Evolutionary conservation across 441 rosid species (phyloP).

Genomic region (Arabidopsis hybrid): DNA sequence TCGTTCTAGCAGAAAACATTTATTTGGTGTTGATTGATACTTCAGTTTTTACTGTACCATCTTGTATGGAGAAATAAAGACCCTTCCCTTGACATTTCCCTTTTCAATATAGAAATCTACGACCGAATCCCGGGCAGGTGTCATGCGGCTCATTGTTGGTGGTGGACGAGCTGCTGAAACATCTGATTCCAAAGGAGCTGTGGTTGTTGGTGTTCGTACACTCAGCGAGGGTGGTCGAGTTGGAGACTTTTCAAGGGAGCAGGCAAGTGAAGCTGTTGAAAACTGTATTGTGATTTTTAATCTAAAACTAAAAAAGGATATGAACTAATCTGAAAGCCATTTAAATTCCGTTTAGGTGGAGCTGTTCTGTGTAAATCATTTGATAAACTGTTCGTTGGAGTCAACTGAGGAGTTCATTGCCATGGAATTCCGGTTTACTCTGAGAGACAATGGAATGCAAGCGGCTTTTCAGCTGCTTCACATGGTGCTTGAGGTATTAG

Average conservation of each 20-base stretch:
- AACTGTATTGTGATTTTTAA: constrained; percentile 16
- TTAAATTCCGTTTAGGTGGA: constrained; percentile 67
- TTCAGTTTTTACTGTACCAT: constrained; percentile 14
- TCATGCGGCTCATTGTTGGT: constrained; percentile 99
- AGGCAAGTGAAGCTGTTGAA: constrained; percentile 57
- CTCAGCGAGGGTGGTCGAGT: constrained; percentile 99
- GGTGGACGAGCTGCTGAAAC: constrained; percentile 99
- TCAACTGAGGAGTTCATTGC: constrained; percentile 98
- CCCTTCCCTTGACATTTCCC: constrained; percentile 22
- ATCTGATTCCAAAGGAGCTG: constrained; percentile 88
- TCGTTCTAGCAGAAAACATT: background rate
- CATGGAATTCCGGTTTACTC: constrained; percentile 98
- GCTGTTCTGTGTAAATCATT: constrained; percentile 98
- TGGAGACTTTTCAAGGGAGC: constrained; percentile 98
- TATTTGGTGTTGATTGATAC: constrained; percentile 19
- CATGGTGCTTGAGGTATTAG: constrained; percentile 98
- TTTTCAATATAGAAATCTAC: constrained; percentile 64
- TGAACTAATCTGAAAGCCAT: constrained; percentile 12
- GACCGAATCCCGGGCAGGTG: constrained; percentile 91
- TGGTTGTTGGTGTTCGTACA: constrained; percentile 97
- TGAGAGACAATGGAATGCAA: constrained; percentile 97
- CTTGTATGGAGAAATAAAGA: constrained; percentile 14
- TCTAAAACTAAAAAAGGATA: background rate
- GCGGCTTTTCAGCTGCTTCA: constrained; percentile 99
- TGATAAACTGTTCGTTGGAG: constrained; percentile 99